Evolutionary conservation across 2,329 filamentous ascomycete genomes (phyloP).

Genomic region (Ophiobolus disseminans): DNA sequence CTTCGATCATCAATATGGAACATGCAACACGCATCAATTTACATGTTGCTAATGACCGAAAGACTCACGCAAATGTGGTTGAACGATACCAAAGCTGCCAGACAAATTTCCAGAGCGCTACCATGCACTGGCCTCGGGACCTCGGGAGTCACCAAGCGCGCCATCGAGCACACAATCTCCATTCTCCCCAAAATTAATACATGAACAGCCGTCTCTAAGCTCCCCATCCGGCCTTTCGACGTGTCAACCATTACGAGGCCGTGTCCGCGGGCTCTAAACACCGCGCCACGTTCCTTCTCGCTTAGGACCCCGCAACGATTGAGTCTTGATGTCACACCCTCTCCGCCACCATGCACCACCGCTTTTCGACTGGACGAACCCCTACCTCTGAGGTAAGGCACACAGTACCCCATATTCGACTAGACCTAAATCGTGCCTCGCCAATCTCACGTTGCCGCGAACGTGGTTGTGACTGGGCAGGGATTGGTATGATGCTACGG

Average conservation of each 20-base stretch:
- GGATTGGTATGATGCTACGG: constrained; percentile 3
- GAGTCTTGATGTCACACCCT: constrained; percentile 20
- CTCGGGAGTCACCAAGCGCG: not conserved
- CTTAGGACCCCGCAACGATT: constrained; percentile 18
- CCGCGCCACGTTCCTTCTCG: constrained; percentile 2
- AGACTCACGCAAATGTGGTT: no score
- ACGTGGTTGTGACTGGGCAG: not conserved
- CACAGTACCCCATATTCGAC: constrained; percentile 17
- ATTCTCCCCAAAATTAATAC: not conserved
- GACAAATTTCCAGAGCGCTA: no score
- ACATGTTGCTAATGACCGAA: no score
- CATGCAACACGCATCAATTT: no score
- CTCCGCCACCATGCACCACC: constrained; percentile 2
- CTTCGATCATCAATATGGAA: no score
- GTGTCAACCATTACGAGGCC: not conserved
- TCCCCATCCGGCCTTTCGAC: not conserved
- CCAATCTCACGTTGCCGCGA: constrained; percentile 12
- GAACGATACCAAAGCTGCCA: no score
- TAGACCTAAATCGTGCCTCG: constrained; percentile 6
- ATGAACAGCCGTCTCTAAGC: not conserved
- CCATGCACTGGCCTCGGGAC: not conserved
- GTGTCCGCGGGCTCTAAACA: constrained; percentile 4
- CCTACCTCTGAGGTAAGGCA: constrained; percentile 14
- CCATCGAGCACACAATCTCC: no score
- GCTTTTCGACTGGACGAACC: constrained; percentile 2